A percentile compares a stretch with the other conserved stretches of the same genome.
These are phyloP conservation scores for Lecanosticta acicola DNA, from an alignment of 2,329 filamentous ascomycete genomes.

Conservation along the genomic window DNA sequence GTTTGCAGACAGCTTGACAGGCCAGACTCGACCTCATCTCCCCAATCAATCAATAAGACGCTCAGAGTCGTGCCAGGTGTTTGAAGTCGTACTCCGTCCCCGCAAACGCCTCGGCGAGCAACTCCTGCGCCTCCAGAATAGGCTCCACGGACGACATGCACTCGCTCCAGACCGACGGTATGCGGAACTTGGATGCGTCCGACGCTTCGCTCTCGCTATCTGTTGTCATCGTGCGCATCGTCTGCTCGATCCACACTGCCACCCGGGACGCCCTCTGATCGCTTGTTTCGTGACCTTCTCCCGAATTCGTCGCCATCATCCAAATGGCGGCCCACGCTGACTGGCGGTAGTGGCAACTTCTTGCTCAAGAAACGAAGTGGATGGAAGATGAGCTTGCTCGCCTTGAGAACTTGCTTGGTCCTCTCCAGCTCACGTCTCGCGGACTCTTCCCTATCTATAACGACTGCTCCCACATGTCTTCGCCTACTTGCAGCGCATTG, in stretches of 20 bases:
- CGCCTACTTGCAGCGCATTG: not conserved
- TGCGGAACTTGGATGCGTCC: not conserved
- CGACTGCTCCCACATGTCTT: not conserved
- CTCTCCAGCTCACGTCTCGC: not conserved
- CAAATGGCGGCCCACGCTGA: not conserved
- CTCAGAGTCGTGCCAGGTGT: not conserved
- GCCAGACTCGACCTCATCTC: no score
- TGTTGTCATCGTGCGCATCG: not conserved
- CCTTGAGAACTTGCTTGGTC: not conserved
- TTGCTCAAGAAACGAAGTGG: not conserved
- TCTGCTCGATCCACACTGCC: constrained; percentile 1
- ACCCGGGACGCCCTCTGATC: not conserved
- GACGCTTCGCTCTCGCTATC: not conserved
- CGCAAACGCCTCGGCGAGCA: not conserved
- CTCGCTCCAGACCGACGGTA: constrained; percentile 1
- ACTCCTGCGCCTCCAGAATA: not conserved
- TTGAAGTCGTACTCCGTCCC: not conserved
- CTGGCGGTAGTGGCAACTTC: not conserved
- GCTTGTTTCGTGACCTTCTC: not conserved
- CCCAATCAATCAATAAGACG: no score
- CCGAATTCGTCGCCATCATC: not conserved
- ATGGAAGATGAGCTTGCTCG: not conserved
- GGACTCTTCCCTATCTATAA: not conserved
- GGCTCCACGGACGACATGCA: not conserved
- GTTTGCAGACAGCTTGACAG: no score